Evolutionary conservation across 2,329 filamentous ascomycete genomes (phyloP).

Genomic region (Diplocarpon mali): DNA sequence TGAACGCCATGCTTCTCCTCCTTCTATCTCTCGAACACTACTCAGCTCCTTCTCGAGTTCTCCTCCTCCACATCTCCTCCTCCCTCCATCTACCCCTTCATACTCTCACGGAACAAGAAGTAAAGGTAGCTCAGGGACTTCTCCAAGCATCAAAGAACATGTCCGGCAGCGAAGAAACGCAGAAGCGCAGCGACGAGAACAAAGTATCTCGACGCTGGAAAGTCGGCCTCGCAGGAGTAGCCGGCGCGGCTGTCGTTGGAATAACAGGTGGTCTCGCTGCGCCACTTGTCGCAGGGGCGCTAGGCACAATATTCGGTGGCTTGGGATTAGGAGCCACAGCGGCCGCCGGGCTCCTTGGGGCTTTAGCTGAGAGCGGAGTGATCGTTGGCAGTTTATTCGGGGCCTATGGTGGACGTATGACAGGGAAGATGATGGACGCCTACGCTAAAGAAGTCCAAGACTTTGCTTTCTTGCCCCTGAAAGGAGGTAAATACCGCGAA

Average conservation of each 20-base stretch:
- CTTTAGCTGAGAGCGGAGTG: conserved; percentile 67
- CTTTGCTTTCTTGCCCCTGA: conserved; percentile 73
- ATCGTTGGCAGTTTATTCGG: conserved; percentile 81
- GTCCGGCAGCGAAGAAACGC: conserved; percentile 57
- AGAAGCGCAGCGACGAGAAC: conserved; percentile 61
- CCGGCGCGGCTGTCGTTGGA: conserved; percentile 68
- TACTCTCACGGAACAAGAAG: conserved; percentile 59
- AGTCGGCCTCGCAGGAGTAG: conserved; percentile 78
- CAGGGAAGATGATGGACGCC: conserved; percentile 76
- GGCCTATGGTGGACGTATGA: conserved; percentile 78
- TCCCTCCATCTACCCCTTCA: conserved; percentile 58
- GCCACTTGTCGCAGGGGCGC: conserved; percentile 64
- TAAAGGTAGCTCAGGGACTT: conserved; percentile 62
- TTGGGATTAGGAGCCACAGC: conserved; percentile 62
- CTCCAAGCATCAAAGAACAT: conserved; percentile 65
- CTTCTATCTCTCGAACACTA: conserved; percentile 71
- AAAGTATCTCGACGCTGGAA: conserved; percentile 71
- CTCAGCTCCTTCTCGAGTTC: conserved; percentile 57
- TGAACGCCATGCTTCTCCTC: conserved; percentile 63
- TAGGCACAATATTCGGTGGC: conserved; percentile 70
- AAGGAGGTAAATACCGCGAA: conserved; percentile 35
- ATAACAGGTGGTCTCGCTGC: conserved; percentile 67
- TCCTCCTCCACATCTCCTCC: conserved; percentile 59
- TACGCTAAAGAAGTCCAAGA: conserved; percentile 80
- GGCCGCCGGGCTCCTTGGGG: conserved; percentile 68